Evolutionary conservation across 2,329 filamentous ascomycete species (phyloP).

Genomic region (Triangularia setosa): DNA sequence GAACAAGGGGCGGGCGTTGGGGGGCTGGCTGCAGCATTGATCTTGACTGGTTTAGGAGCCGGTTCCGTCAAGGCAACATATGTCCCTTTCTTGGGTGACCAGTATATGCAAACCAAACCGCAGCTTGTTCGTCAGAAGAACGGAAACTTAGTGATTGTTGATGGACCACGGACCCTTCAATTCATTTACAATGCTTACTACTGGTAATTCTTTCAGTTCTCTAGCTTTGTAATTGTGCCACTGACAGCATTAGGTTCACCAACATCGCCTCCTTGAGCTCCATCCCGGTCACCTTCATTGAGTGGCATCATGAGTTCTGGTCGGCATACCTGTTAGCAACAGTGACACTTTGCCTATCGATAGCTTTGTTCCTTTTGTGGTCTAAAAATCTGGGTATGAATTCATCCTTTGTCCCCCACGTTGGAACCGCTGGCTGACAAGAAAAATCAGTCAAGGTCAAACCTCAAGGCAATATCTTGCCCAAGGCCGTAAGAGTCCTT

Average conservation of each 20-base stretch:
- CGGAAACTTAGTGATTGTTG: slow-evolving; percentile 47
- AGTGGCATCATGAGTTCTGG: slow-evolving; percentile 56
- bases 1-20: slow-evolving; percentile 47
- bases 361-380: slow-evolving; percentile 24
- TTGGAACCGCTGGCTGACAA: neutral
- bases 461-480: slow-evolving; percentile 49
- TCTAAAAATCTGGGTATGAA: slow-evolving; percentile 17
- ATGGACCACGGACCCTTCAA: slow-evolving; percentile 53
- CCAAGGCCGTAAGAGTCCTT: slow-evolving; percentile 53
- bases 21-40: slow-evolving; percentile 51
- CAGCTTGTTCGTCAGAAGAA: slow-evolving; percentile 21
- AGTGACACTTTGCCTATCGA: slow-evolving; percentile 51
- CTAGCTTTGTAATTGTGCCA: neutral
- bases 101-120: slow-evolving; percentile 50
- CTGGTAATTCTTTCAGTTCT: slow-evolving; percentile 23
- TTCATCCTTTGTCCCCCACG: neutral
- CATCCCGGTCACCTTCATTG: slow-evolving; percentile 58
- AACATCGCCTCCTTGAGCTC: slow-evolving; percentile 59
- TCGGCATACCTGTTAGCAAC: slow-evolving; percentile 55
- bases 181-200: slow-evolving; percentile 63
- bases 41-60: slow-evolving; percentile 56
- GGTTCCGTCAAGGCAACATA: slow-evolving; percentile 57
- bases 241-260: slow-evolving; percentile 43
- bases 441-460: slow-evolving; percentile 32
- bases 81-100: slow-evolving; percentile 45